These are phyloP conservation scores for Mycosphaerella sp. DNA, from an alignment of 2,329 filamentous ascomycete genomes.

Conservation along the genomic window DNA sequence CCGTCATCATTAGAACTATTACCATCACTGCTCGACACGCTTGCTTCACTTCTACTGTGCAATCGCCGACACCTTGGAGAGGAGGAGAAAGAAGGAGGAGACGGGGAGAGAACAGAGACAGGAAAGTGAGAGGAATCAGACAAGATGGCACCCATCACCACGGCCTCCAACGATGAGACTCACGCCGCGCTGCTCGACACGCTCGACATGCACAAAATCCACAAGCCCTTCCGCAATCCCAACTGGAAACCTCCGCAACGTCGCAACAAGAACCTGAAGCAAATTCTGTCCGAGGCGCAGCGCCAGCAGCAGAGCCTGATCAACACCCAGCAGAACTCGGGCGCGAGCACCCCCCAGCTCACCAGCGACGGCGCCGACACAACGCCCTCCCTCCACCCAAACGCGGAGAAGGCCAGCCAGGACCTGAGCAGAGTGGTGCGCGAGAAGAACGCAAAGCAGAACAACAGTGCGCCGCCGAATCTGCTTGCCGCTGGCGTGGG, in stretches of 20 bases:
- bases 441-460: slow-evolving; percentile 60
- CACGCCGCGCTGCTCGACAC: slow-evolving; percentile 83
- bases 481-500: slow-evolving; percentile 14
- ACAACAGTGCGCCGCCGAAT: slow-evolving; percentile 28
- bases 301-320: slow-evolving; percentile 84
- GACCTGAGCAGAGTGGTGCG: slow-evolving; percentile 82
- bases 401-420: slow-evolving; percentile 82
- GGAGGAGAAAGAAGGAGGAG: background rate
- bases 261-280: slow-evolving; percentile 98
- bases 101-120: background rate
- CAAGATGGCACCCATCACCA: slow-evolving; percentile 55
- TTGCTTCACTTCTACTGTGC: no score
- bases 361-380: slow-evolving; percentile 33
- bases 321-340: slow-evolving; percentile 70
- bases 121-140: slow-evolving; percentile 1
- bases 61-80: background rate
- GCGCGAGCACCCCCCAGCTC: slow-evolving; percentile 59
- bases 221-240: slow-evolving; percentile 84
- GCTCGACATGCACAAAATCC: slow-evolving; percentile 81
- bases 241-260: slow-evolving; percentile 89
- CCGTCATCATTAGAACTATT: background rate
- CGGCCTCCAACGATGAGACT: slow-evolving; percentile 66
- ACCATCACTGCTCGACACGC: background rate
- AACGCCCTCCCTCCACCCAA: slow-evolving; percentile 61
- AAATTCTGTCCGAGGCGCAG: slow-evolving; percentile 82